phyloP scores from a whole-genome alignment of 2,329 filamentous ascomycete species.

The Verticillium longisporum region DNA sequence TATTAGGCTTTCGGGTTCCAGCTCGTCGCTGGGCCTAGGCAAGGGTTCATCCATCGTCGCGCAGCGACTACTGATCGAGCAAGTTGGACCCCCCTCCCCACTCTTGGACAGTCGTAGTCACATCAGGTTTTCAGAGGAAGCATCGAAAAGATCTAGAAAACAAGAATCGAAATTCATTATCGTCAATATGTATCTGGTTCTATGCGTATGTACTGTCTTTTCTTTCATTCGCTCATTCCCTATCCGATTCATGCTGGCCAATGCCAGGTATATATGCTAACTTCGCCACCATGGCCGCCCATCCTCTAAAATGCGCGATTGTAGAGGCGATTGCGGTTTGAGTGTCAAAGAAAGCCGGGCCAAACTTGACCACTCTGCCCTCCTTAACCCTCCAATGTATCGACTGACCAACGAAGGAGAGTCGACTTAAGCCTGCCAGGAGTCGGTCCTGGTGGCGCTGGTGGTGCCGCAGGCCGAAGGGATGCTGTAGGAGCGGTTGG shows the following conservation, averaged over 20 bases:
- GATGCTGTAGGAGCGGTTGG: slow-evolving; percentile 36
- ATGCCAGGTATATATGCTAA: background rate
- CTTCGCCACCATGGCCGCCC: background rate
- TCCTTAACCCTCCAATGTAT: background rate
- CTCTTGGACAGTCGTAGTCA: too few species aligned
- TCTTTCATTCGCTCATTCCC: background rate
- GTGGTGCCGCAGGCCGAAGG: slow-evolving; percentile 19
- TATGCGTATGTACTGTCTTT: background rate
- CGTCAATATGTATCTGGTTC: background rate
- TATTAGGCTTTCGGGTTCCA: too few species aligned
- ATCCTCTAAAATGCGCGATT: background rate
- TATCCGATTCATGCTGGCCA: background rate
- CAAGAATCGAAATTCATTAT: background rate
- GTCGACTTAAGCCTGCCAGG: slow-evolving; percentile 21
- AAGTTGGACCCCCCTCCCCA: too few species aligned
- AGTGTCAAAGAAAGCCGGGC: background rate
- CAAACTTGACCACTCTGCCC: background rate
- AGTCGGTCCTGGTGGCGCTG: slow-evolving; percentile 19
- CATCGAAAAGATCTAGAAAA: background rate
- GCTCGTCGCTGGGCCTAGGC: too few species aligned
- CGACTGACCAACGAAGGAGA: background rate
- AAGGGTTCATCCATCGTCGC: too few species aligned
- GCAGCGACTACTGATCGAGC: too few species aligned
- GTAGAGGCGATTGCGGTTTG: background rate
- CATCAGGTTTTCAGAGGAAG: background rate